phyloP scores from a whole-genome alignment of 495 filamentous ascomycete genomes.

The Podospora anserina region DNA sequence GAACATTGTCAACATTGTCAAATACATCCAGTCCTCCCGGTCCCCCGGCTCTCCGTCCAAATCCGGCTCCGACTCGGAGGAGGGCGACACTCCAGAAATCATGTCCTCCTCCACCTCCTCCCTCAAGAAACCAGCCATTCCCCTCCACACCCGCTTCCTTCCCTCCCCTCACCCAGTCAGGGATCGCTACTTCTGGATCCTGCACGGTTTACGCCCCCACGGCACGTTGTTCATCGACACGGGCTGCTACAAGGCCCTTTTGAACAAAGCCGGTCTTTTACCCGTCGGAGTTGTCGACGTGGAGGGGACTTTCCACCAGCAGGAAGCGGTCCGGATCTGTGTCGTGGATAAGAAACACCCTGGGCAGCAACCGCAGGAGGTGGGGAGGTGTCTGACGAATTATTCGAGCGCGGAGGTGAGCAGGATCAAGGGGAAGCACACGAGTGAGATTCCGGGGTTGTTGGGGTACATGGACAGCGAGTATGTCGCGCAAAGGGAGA shows the following conservation, averaged over 20 bases:
- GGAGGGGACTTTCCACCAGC: constrained; percentile 80
- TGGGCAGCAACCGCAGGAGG: constrained; percentile 51
- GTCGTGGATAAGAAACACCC: constrained; percentile 57
- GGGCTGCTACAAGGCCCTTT: constrained; percentile 76
- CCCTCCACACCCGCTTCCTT: constrained; percentile 89
- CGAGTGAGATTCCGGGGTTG: constrained; percentile 69
- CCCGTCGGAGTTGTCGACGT: constrained; percentile 89
- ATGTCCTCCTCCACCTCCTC: constrained; percentile 33
- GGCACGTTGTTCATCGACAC: constrained; percentile 89
- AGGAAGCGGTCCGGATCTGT: constrained; percentile 82
- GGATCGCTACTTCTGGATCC: constrained; percentile 93
- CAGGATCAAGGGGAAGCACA: constrained; percentile 79
- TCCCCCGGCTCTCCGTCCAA: constrained; percentile 28
- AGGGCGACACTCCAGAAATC: constrained; percentile 33
- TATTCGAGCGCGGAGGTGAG: constrained; percentile 75
- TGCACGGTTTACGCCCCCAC: constrained; percentile 88
- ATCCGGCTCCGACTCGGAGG: constrained; percentile 9
- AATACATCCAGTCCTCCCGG: constrained; percentile 65
- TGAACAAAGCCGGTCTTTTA: constrained; percentile 80
- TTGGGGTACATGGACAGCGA: constrained; percentile 92
- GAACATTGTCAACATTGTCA: constrained; percentile 86
- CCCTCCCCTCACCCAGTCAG: constrained; percentile 82
- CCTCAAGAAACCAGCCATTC: constrained; percentile 41
- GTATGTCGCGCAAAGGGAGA: constrained; percentile 87
- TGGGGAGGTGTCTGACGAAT: constrained; percentile 89